Evolutionary conservation across 129 eudicot species (phyloP).

Genomic region (Dittrichia graveolens): DNA sequence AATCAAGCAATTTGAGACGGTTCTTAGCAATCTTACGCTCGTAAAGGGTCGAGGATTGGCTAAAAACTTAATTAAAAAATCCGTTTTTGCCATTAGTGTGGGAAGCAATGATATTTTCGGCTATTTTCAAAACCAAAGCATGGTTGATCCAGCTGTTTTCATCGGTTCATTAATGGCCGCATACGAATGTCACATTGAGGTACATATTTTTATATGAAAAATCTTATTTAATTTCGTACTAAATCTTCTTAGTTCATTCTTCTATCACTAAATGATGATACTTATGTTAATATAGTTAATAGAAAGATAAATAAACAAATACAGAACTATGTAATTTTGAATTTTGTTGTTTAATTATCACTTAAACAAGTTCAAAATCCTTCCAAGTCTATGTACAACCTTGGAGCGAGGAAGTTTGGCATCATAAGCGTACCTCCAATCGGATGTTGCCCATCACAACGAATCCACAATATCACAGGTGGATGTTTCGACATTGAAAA

Average conservation of each 20-base stretch:
- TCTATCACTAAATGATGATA: too few relatives aligned
- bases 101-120: constrained; percentile 73
- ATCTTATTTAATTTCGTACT: background rate
- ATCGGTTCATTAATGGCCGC: constrained; percentile 36
- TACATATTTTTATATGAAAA: background rate
- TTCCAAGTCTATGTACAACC: constrained; percentile 53
- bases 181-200: constrained; percentile 47
- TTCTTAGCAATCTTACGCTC: constrained; percentile 38
- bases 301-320: too few relatives aligned
- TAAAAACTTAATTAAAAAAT: constrained; percentile 35
- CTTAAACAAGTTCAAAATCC: too few relatives aligned
- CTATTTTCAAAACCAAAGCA: constrained; percentile 44
- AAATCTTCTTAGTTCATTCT: too few relatives aligned
- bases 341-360: too few relatives aligned
- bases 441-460: constrained; percentile 70
- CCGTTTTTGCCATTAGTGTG: constrained; percentile 50
- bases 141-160: constrained; percentile 34
- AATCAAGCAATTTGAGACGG: constrained; percentile 50
- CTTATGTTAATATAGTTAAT: too few relatives aligned
- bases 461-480: constrained; percentile 42
- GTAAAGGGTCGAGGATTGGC: constrained; percentile 39
- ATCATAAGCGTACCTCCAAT: constrained; percentile 62
- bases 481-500: constrained; percentile 59
- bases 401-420: constrained; percentile 75
- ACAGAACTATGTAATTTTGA: too few relatives aligned